These are phyloP conservation scores for Pichia eremophila DNA, from an alignment of 805 yeast genomes.

Conservation along the genomic window DNA sequence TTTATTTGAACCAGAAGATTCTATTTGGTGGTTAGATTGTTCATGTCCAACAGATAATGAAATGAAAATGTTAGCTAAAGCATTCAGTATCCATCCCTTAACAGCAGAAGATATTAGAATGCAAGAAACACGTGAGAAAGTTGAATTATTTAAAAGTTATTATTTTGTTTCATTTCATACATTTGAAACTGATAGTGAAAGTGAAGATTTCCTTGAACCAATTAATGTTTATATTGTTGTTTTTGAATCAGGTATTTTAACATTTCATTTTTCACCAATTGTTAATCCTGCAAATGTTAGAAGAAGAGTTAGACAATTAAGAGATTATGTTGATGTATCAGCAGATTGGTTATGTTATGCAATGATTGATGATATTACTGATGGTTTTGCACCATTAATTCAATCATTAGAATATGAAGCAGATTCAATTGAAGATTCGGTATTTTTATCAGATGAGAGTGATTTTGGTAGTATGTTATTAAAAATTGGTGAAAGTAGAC, in stretches of 20 bases:
- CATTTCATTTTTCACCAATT: conserved; percentile 63
- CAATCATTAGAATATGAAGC: conserved; percentile 73
- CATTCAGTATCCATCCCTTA: conserved; percentile 95
- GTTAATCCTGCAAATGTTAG: conserved; percentile 67
- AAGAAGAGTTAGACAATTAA: conserved; percentile 70
- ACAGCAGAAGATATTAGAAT: conserved; percentile 95
- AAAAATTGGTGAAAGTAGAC: conserved; percentile 80
- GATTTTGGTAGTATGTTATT: conserved; percentile 72
- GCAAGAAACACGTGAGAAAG: conserved; percentile 96
- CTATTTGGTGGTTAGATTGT: conserved; percentile 96
- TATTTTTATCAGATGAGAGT: conserved; percentile 64
- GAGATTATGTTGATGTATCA: conserved; percentile 68
- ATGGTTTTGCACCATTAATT: conserved; percentile 75
- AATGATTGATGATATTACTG: conserved; percentile 73
- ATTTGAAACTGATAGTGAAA: conserved; percentile 75
- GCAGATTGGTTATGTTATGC: conserved; percentile 83
- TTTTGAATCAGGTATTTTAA: conserved; percentile 55
- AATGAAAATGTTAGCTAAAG: conserved; percentile 84
- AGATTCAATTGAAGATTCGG: conserved; percentile 77
- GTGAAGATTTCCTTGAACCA: conserved; percentile 77
- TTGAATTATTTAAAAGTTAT: conserved; percentile 80
- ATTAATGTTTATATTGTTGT: conserved; percentile 69
- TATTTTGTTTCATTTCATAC: conserved; percentile 97
- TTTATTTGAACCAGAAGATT: conserved; percentile 61
- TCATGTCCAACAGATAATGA: conserved; percentile 90